A percentile compares a stretch with the other conserved stretches of the same genome.
phyloP scores from a whole-genome alignment of 345 rosid genomes.

The Laguncularia racemosa region DNA sequence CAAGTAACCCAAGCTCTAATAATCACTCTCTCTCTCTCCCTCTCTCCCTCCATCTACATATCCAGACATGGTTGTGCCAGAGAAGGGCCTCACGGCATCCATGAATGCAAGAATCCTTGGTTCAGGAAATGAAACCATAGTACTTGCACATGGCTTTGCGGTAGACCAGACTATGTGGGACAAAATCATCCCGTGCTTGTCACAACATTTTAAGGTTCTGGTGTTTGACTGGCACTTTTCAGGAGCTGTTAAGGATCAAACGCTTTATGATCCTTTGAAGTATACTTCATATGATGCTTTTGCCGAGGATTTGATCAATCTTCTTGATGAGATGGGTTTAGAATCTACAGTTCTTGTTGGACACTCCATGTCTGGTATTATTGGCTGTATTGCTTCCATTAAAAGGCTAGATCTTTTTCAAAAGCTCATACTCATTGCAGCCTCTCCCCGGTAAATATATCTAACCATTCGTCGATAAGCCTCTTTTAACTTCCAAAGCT shows the following conservation, averaged over 20 bases:
- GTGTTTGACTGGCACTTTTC: slow-evolving; percentile 21
- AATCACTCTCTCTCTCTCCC: background rate
- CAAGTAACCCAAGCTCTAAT: background rate
- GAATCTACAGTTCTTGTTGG: slow-evolving; percentile 10
- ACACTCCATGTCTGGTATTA: slow-evolving; percentile 21
- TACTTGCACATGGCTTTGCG: slow-evolving; percentile 20
- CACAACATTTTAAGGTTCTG: slow-evolving; percentile 11
- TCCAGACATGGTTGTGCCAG: slow-evolving; percentile 1
- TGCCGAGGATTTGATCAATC: slow-evolving; percentile 7
- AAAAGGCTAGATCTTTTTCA: slow-evolving; percentile 17
- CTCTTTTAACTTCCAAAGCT: no score
- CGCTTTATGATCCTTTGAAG: slow-evolving; percentile 10
- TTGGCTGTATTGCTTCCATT: slow-evolving; percentile 20
- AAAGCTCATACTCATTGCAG: slow-evolving; percentile 7
- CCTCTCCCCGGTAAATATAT: background rate
- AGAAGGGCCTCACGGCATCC: slow-evolving; percentile 10
- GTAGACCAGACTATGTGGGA: slow-evolving; percentile 17
- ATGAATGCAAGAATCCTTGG: slow-evolving; percentile 17
- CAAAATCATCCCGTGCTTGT: slow-evolving; percentile 12
- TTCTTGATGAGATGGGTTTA: slow-evolving; percentile 11
- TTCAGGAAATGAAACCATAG: slow-evolving; percentile 11
- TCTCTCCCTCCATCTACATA: background rate
- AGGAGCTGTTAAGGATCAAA: slow-evolving; percentile 9
- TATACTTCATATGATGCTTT: slow-evolving; percentile 8
- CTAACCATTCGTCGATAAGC: no score